Base-by-base conservation (phyloP, 129 eudicot genomes). In the Smallanthus sonchifolius region DNA sequence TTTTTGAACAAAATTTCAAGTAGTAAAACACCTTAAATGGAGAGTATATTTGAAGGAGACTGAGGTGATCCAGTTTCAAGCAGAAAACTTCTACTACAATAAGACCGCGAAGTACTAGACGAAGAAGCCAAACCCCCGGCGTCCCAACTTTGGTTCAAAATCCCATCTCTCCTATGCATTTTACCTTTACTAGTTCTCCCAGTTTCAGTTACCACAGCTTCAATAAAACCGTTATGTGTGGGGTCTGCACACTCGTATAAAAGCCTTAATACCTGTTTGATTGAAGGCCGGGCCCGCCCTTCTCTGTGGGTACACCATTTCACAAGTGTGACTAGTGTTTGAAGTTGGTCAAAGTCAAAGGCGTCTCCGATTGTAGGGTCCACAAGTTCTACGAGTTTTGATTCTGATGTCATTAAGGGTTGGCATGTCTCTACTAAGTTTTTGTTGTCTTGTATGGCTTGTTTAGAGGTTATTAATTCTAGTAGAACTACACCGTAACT, bases 221-320 rank as follows among this genome's bases (percentile, higher is more conserved):
- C 90, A 14, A 91, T 73, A 80, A 94, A 94, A 16, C 92, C 96
- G 74, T 91, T 73, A 57, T 91, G 97, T 83, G 87, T 63, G 38
- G 96, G 96, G 74, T 90, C 99, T 0, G 87, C 81, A 61, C 97
- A 88, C 79, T 95, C 97, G 14, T 95, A 87, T 51, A 95, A 72
- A 80, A 91, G 97, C 88, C 97, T 86, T 4, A 95, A 75, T 28
- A 91, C 97, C 78, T 91, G 97, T 65, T 91, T 95, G 9, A 95
- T 91, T 7, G 97, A 91, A 43, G 99, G 99, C 40, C 99, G 76
- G 8, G 80, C 81, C 20, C 82, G 72, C 30, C 95, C 94, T 83
- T 91, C 99, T 68, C 81, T 79, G 44, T 88, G 91, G 11, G 96
- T 95, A 56, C 99, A 95, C 96, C 96, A 91, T 87, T 78, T 91